Evolutionary conservation across 75 land plant genomes (phyloP), one percentile per base, ranked within the genome.

Genomic region (Picea glauca): DNA sequence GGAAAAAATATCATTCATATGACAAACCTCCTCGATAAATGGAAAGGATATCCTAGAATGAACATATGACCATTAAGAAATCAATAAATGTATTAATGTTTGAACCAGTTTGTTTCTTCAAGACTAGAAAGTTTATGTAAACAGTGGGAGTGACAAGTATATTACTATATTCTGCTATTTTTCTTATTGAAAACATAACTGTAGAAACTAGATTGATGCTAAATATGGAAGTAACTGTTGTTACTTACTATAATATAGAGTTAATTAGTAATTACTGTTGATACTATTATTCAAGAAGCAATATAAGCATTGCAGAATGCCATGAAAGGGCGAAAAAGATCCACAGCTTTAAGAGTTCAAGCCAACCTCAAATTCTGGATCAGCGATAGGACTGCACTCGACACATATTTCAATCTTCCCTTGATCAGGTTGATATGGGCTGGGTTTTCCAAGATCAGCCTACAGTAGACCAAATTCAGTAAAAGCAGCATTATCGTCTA

Each of bases 361-460:
- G 74, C 80, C 62, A 74, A 95, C 98, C 98, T 94, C 99, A 90
- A 94, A 94, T 73, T 82, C 77, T 43, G 99, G 98, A 17, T 85
- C 91, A 30, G 99, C 99, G 46, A 89, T 94, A 20, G 99, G 80
- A 64, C 98, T 92, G 86, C 99, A 96, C 61, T 96, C 99, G 72
- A 96, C 88, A 63, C 54, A 72, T 77, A 96, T 89, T 54, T 79
- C 75, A 76, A 92, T 79, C 62, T 90, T 94, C 67, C 99, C 99
- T 82, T 92, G 89, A 77, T 84, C 91, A 20, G 99, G 92, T 79
- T 87, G 89, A 81, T 82, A 78, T 17, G 79, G 3, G 62, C 79
- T 90, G 38, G 99, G 97, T 73, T 77, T 93, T 80, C 99, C 99
- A 79, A 96, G 91, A 82, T 96, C 99, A 78, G 99, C 99, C 99